Conservation (phyloP, 192 early-diverging fungal genomes). For the Mortierella hygrophila region DNA sequence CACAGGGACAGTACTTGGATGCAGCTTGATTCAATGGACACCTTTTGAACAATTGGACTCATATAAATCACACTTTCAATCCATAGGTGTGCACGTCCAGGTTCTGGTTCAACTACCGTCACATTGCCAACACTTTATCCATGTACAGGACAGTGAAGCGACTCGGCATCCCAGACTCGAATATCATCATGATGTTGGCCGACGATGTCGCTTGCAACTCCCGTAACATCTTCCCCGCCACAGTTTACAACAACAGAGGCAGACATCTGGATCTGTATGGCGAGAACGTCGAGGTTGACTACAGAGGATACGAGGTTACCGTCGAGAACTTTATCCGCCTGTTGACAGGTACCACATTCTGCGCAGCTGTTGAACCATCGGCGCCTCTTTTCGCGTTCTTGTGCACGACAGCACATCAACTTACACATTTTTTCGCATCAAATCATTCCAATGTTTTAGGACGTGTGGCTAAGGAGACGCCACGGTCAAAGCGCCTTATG, state of each 20-base stretch:
- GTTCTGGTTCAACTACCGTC: constrained; percentile 99
- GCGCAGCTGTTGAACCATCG: not conserved
- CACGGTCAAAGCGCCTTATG: constrained; percentile 93
- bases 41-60: not conserved
- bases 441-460: constrained; percentile 56
- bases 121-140: constrained; percentile 98
- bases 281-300: constrained; percentile 98
- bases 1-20: not conserved
- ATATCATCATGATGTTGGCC: constrained; percentile 99
- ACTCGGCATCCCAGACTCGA: constrained; percentile 97
- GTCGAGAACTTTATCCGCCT: constrained; percentile 98
- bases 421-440: not conserved
- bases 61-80: not conserved
- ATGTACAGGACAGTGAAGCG: constrained; percentile 99
- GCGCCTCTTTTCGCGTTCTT: not conserved
- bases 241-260: constrained; percentile 92
- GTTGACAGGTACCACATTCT: constrained; percentile 75
- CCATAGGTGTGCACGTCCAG: constrained; percentile 93
- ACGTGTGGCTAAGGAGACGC: constrained; percentile 87
- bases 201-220: constrained; percentile 99
- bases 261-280: constrained; percentile 92
- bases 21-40: not conserved
- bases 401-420: not conserved
- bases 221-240: constrained; percentile 91
- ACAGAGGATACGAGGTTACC: constrained; percentile 98